Evolutionary conservation across 169 alveolate genomes (phyloP).

Genomic region (Plasmodium chabaudi): DNA sequence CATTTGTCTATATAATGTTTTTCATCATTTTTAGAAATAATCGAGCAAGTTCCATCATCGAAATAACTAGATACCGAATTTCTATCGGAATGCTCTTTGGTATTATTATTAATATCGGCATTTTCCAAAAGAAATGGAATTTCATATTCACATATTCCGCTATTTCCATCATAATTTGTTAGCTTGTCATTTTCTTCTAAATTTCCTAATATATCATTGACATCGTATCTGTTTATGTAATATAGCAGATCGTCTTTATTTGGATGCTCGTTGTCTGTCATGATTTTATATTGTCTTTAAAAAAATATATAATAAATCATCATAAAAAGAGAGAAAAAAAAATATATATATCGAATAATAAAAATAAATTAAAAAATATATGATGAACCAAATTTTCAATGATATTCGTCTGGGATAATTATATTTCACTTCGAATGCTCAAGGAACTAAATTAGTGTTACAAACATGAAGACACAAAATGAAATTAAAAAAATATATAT

Average conservation of each 20-base stretch:
- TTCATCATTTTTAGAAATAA: conserved; percentile 47
- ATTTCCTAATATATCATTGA: conserved; percentile 37
- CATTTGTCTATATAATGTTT: conserved; percentile 9
- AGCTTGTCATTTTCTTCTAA: conserved; percentile 27
- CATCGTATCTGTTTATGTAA: conserved; percentile 32
- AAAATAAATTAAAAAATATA: too few species aligned
- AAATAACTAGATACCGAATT: conserved; percentile 44
- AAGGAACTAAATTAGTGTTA: too few species aligned
- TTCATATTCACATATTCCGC: conserved; percentile 27
- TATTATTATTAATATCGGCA: conserved; percentile 9
- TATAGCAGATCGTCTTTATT: conserved; percentile 17
- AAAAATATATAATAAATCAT: background rate
- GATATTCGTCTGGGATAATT: too few species aligned
- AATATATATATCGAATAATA: background rate
- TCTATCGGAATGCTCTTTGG: conserved; percentile 43
- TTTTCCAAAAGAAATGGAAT: conserved; percentile 33
- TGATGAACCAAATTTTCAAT: too few species aligned
- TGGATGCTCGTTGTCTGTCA: conserved; percentile 10
- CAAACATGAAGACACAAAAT: too few species aligned
- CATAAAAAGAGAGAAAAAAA: background rate
- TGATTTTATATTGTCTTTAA: conserved; percentile 15
- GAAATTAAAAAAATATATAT: too few species aligned
- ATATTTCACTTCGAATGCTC: too few species aligned
- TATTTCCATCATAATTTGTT: conserved; percentile 6
- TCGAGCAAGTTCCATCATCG: conserved; percentile 63